Percentiles rank a stretch among this genome's conserved stretches.
phyloP scores from a whole-genome alignment of 2,329 filamentous ascomycete genomes.

The Microdochium paspali region DNA sequence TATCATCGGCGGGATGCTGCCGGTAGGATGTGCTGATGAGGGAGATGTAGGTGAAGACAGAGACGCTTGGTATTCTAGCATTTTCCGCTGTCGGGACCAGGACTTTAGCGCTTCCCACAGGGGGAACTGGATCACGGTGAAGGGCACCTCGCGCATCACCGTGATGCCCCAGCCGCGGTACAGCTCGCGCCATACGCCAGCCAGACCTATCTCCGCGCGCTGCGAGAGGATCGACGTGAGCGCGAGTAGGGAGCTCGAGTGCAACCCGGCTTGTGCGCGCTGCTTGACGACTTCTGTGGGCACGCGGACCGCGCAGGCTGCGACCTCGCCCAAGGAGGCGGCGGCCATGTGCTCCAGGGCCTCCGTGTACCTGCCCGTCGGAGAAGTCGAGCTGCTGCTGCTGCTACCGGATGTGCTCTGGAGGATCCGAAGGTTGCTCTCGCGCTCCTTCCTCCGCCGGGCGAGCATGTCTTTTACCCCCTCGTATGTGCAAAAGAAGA shows the following conservation, averaged over 20 bases:
- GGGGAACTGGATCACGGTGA: slow-evolving; percentile 94
- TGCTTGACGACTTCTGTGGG: slow-evolving; percentile 98
- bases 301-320: slow-evolving; percentile 84
- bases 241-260: slow-evolving; percentile 59
- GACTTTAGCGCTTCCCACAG: slow-evolving; percentile 91
- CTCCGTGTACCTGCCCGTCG: slow-evolving; percentile 12
- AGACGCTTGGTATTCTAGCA: slow-evolving; percentile 1
- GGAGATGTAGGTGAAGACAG: background rate
- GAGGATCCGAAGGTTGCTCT: slow-evolving; percentile 8
- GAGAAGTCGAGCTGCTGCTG: background rate
- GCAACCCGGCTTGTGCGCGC: slow-evolving; percentile 79
- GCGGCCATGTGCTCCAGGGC: slow-evolving; percentile 68
- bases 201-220: slow-evolving; percentile 30
- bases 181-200: slow-evolving; percentile 66
- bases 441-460: slow-evolving; percentile 12
- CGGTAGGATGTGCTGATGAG: slow-evolving; percentile 4
- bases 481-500: slow-evolving; percentile 97
- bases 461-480: slow-evolving; percentile 51
- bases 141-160: slow-evolving; percentile 90
- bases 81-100: slow-evolving; percentile 43
- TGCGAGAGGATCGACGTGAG: slow-evolving; percentile 59
- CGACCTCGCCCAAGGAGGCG: slow-evolving; percentile 78
- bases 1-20: slow-evolving; percentile 8
- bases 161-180: slow-evolving; percentile 92
- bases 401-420: slow-evolving; percentile 2